Percentiles rank a stretch among this genome's conserved stretches.
phyloP scores from a whole-genome alignment of 176 grass and related monocot species.

The Juncus effusus region DNA sequence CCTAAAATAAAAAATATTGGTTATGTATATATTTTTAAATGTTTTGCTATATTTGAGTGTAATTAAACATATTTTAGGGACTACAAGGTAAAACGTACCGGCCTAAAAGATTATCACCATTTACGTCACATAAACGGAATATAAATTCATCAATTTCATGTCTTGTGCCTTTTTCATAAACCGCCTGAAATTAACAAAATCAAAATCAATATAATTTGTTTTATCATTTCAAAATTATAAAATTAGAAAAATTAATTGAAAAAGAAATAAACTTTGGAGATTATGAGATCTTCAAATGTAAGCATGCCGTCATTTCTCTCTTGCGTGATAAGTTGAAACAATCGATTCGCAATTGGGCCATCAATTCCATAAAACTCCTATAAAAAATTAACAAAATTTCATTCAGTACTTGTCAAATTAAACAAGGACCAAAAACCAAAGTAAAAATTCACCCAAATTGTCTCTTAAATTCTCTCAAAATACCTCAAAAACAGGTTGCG shows the following conservation, averaged over 20 bases:
- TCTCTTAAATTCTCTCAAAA: background rate
- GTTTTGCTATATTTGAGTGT: too few relatives aligned
- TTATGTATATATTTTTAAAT: background rate
- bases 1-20: constrained; percentile 35
- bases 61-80: too few relatives aligned
- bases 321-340: constrained; percentile 64
- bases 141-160: constrained; percentile 83
- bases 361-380: constrained; percentile 68
- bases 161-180: constrained; percentile 74
- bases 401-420: background rate
- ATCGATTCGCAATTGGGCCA: constrained; percentile 44
- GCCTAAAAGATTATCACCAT: constrained; percentile 49
- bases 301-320: constrained; percentile 54
- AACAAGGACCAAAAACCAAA: constrained; percentile 22
- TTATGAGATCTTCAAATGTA: constrained; percentile 62
- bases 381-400: background rate
- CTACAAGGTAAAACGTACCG: constrained; percentile 33
- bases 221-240: constrained; percentile 6
- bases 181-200: constrained; percentile 27
- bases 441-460: background rate
- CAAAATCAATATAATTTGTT: constrained; percentile 1
- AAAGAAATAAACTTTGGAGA: constrained; percentile 57
- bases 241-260: background rate
- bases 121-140: constrained; percentile 68
- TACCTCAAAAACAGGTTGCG: constrained; percentile 69